A percentile compares a stretch with the other conserved stretches of the same genome.
phyloP scores from a whole-genome alignment of 2,329 filamentous ascomycete species.

The Calonectria crousiana region DNA sequence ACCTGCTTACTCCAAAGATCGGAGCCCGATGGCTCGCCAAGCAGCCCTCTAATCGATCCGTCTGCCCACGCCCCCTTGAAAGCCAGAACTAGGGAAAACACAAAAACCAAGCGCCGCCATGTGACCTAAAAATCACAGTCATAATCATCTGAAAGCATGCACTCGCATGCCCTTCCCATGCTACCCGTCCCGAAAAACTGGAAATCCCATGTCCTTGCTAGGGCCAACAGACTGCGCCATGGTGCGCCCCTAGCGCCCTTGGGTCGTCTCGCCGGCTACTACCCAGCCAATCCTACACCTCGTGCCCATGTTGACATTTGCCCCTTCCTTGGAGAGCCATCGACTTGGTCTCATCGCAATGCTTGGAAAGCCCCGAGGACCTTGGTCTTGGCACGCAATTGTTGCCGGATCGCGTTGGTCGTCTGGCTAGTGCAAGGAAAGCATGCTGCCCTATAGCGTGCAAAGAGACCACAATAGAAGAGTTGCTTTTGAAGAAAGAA shows the following conservation, averaged over 20 bases:
- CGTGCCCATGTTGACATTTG: neutral
- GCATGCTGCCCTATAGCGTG: neutral
- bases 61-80: neutral
- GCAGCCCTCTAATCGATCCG: neutral
- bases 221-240: conserved; percentile 30
- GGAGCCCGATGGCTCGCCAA: neutral
- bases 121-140: conserved; percentile 32
- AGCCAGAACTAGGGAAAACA: neutral
- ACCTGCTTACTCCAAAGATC: conserved; percentile 8
- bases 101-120: conserved; percentile 26
- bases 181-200: conserved; percentile 30
- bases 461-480: neutral
- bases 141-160: conserved; percentile 24
- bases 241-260: conserved; percentile 18
- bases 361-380: neutral
- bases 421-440: neutral
- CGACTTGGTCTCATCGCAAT: neutral
- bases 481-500: neutral
- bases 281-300: conserved; percentile 5
- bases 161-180: conserved; percentile 2
- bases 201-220: conserved; percentile 25
- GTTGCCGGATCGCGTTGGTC: neutral
- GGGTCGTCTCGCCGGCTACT: conserved; percentile 18
- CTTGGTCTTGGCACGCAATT: neutral
- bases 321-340: neutral